Evolutionary conservation across 2,329 filamentous ascomycete genomes (phyloP), one percentile per base, ranked within the genome.

Genomic region (Apiospora arundinis): DNA sequence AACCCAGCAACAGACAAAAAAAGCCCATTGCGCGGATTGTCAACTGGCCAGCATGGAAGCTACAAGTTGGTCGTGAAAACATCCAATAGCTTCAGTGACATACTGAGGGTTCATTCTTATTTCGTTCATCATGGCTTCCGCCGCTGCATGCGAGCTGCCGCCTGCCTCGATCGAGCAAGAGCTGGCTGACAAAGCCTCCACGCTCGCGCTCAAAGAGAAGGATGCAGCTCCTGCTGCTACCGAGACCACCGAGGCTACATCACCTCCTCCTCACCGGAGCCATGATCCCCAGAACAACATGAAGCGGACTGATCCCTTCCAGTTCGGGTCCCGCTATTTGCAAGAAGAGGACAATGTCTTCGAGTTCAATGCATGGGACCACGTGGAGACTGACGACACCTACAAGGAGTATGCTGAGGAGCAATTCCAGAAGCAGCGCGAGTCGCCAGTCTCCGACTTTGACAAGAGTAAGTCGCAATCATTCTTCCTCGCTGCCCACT

Each of bases 281-380:
- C 92, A 95, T 81, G 88, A 93, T 78, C 90, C 93, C 49, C 78
- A 84, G 74, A 84, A 92, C 81, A 96, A 95, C 81, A 86, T 92
- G 83, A 98, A 98, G 85, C 90, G 94, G 77, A 93, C 85, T 79
- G 95, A 98, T 79, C 96, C 96, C 23, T 99, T 98, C 82, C 92
- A 97, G 82, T 99, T 99, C 82, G 96, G 96, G 73, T 96, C 93
- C 67, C 93, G 95, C 72, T 93, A 89, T 78, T 90, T 99, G 69
- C 91, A 93, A 77, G 88, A 95, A 81, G 90, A 91, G 79, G 95
- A 97, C 84, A 89, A 98, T 80, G 93, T 97, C 78, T 99, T 95
- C 84, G 93, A 97, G 81, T 97, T 96, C 89, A 99, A 99, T 82
- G 96, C 96, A 48, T 99, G 96, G 96, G 96, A 99, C 81, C 95